Percentiles rank a stretch among this genome's conserved stretches.
phyloP scores from a whole-genome alignment of 2,329 filamentous ascomycete species.

The Ophiostoma piceae region DNA sequence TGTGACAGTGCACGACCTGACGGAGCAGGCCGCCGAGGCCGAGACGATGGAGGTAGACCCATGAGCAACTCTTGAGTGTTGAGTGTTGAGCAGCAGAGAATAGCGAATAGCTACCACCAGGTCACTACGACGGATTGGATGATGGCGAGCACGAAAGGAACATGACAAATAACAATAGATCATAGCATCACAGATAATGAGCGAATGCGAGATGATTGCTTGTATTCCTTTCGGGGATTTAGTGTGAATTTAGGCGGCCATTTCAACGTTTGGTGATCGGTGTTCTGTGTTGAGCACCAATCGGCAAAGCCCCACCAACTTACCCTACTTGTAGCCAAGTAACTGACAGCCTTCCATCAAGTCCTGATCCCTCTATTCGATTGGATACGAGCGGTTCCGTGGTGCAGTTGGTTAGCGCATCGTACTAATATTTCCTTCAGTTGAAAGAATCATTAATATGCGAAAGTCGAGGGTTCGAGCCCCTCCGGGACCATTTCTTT shows the following conservation, averaged over 20 bases:
- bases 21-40: slow-evolving; percentile 47
- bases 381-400: slow-evolving; percentile 15
- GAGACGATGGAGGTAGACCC: slow-evolving; percentile 66
- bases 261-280: too few relatives aligned
- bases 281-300: background rate
- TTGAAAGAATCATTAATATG: slow-evolving; percentile 15
- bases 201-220: background rate
- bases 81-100: background rate
- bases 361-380: slow-evolving; percentile 15
- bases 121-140: background rate
- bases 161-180: slow-evolving; percentile 2
- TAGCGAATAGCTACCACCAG: background rate
- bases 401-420: slow-evolving; percentile 19
- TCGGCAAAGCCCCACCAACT: background rate
- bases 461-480: slow-evolving; percentile 19
- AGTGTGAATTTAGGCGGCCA: background rate
- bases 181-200: slow-evolving; percentile 11
- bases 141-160: background rate
- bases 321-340: background rate
- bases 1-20: slow-evolving; percentile 82
- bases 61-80: slow-evolving; percentile 34
- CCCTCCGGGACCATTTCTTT: slow-evolving; percentile 18
- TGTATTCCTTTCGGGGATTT: background rate
- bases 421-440: slow-evolving; percentile 18
- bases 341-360: slow-evolving; percentile 6